A percentile compares a stretch with the other conserved stretches of the same genome.
Conservation (phyloP, 139 green algal genomes). For the Monoraphidium neglectum region DNA sequence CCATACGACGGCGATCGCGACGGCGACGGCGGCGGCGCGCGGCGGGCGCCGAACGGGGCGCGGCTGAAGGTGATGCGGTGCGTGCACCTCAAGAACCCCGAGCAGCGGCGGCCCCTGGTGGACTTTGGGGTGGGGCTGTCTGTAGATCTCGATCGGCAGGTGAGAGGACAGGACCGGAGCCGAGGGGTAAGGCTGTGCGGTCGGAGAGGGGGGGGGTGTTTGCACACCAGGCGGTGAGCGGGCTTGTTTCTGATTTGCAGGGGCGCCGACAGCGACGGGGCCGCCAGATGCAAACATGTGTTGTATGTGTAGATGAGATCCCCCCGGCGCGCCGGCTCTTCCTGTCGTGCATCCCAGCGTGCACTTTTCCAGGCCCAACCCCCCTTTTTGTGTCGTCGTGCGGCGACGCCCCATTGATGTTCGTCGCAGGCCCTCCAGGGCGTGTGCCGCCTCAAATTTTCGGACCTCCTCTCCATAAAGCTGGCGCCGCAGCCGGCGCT, state of each 20-base stretch:
- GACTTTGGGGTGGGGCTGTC: slow-evolving; percentile 46
- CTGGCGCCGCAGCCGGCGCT: slow-evolving; percentile 44
- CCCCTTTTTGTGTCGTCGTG: too few species aligned
- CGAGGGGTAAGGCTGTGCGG: too few species aligned
- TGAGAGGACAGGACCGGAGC: neutral
- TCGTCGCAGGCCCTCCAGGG: slow-evolving; percentile 24
- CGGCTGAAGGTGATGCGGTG: slow-evolving; percentile 65
- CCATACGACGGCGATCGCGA: neutral
- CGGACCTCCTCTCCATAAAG: slow-evolving; percentile 51
- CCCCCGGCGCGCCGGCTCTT: too few species aligned
- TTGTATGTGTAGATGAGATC: too few species aligned
- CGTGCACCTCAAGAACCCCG: slow-evolving; percentile 33
- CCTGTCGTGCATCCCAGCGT: too few species aligned
- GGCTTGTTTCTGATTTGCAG: too few species aligned
- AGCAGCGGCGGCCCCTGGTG: slow-evolving; percentile 32
- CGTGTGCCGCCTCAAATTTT: slow-evolving; percentile 53
- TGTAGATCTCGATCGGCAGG: slow-evolving; percentile 49
- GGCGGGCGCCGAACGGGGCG: slow-evolving; percentile 32
- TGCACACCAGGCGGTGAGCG: too few species aligned
- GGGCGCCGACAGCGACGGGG: too few species aligned
- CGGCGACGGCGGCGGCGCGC: neutral
- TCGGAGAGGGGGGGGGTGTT: too few species aligned
- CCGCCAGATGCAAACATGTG: too few species aligned
- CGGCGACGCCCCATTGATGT: too few species aligned
- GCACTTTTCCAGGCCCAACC: too few species aligned